A percentile compares a stretch with the other conserved stretches of the same genome.
phyloP scores from a whole-genome alignment of 805 yeast species.

The Lachancea kluyveri region DNA sequence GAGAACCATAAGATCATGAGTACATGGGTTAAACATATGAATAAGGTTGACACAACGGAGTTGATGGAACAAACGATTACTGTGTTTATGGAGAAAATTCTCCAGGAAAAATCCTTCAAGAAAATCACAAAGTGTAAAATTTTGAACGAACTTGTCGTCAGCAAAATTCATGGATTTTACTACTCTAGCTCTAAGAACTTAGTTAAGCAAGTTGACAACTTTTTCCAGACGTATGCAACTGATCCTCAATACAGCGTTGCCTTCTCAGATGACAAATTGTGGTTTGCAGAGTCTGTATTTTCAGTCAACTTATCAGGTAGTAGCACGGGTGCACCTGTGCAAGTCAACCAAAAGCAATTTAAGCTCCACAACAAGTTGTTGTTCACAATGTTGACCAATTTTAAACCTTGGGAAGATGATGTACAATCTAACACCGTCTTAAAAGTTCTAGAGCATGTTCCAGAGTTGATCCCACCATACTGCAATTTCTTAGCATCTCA shows the following conservation, averaged over 20 bases:
- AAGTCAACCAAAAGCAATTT: slow-evolving; percentile 46
- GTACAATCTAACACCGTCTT: slow-evolving; percentile 51
- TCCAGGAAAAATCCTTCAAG: slow-evolving; percentile 55
- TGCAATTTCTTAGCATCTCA: slow-evolving; percentile 51
- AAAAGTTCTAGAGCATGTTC: slow-evolving; percentile 43
- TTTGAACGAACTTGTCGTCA: slow-evolving; percentile 69
- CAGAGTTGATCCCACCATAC: slow-evolving; percentile 73
- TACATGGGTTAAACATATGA: slow-evolving; percentile 60
- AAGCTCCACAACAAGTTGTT: slow-evolving; percentile 62
- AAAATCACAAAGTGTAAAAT: slow-evolving; percentile 67
- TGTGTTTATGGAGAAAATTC: slow-evolving; percentile 44
- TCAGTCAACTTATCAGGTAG: slow-evolving; percentile 16
- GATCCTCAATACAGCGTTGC: slow-evolving; percentile 44
- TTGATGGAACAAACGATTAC: slow-evolving; percentile 37
- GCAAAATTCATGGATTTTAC: slow-evolving; percentile 49
- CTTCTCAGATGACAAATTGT: slow-evolving; percentile 42
- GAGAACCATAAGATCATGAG: slow-evolving; percentile 53
- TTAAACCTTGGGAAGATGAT: slow-evolving; percentile 80
- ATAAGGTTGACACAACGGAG: slow-evolving; percentile 45
- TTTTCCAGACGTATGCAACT: slow-evolving; percentile 44
- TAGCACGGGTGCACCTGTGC: slow-evolving; percentile 37
- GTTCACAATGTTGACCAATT: slow-evolving; percentile 50
- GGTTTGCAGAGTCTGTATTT: slow-evolving; percentile 35
- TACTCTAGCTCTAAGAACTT: slow-evolving; percentile 34
- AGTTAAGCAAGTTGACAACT: slow-evolving; percentile 35